Conservation (phyloP, 331 rosid species). For the Erythrophleum ivorense region DNA sequence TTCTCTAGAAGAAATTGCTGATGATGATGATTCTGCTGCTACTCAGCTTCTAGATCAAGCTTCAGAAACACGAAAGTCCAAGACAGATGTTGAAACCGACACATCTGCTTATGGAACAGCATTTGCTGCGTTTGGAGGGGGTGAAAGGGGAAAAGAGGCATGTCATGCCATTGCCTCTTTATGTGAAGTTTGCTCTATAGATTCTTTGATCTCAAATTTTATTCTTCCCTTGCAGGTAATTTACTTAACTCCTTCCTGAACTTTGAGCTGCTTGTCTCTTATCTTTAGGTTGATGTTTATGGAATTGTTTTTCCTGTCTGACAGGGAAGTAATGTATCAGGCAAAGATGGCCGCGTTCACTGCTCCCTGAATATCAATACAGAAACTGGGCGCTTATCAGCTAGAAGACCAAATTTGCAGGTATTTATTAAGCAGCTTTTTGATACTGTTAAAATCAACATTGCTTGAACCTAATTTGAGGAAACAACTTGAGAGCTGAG, state of each 20-base stretch:
- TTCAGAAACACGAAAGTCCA: no score
- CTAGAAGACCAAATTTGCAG: slow-evolving; percentile 93
- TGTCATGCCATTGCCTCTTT: slow-evolving; percentile 94
- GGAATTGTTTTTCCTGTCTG: slow-evolving; percentile 15
- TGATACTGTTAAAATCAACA: no score
- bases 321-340: slow-evolving; percentile 85
- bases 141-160: slow-evolving; percentile 80
- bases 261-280: background rate
- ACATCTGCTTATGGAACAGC: slow-evolving; percentile 78
- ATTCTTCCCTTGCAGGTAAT: slow-evolving; percentile 92
- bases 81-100: slow-evolving; percentile 43
- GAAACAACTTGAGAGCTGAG: no score
- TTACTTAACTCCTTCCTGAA: background rate
- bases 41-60: no score
- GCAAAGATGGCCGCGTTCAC: slow-evolving; percentile 78
- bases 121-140: slow-evolving; percentile 55
- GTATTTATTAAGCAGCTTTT: no score
- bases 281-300: slow-evolving; percentile 7
- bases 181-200: slow-evolving; percentile 86
- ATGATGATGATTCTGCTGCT: no score
- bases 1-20: no score
- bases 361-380: slow-evolving; percentile 88
- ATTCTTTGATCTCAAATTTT: slow-evolving; percentile 87
- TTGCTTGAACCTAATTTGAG: no score
- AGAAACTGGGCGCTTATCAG: slow-evolving; percentile 90